A percentile compares a stretch with the other conserved stretches of the same genome.
phyloP scores from a whole-genome alignment of 2,329 filamentous ascomycete genomes.

The Scorias spongiosa region DNA sequence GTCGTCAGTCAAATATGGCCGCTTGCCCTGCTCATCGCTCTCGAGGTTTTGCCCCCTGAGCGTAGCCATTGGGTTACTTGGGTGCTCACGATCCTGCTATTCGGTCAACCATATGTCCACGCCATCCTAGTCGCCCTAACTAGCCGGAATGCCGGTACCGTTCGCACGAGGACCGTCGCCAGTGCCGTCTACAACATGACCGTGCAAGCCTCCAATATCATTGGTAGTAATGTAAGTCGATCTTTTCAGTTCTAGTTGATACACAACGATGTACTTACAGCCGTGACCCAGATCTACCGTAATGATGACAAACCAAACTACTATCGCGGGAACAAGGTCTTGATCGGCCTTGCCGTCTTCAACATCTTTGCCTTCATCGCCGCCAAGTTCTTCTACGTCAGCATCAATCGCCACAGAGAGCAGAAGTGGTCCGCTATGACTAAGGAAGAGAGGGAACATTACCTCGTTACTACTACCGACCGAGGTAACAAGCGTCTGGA shows the following conservation, averaged over 20 bases:
- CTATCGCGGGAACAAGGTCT: conserved; percentile 36
- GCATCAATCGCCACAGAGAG: conserved; percentile 31
- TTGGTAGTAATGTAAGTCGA: conserved; percentile 15
- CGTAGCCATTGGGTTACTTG: conserved; percentile 25
- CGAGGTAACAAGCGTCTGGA: conserved; percentile 27
- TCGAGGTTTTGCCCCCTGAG: conserved; percentile 20
- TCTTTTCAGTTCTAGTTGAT: too few relatives aligned
- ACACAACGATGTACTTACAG: background rate
- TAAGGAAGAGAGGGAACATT: conserved; percentile 33
- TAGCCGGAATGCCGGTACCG: conserved; percentile 46
- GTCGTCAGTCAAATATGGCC: conserved; percentile 27
- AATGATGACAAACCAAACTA: conserved; percentile 41
- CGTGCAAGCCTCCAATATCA: conserved; percentile 26
- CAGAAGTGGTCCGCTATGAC: conserved; percentile 36
- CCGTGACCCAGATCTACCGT: conserved; percentile 32
- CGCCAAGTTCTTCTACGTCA: conserved; percentile 39
- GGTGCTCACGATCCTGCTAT: conserved; percentile 23
- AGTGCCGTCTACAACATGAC: conserved; percentile 46
- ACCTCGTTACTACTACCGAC: conserved; percentile 28
- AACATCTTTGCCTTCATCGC: conserved; percentile 36
- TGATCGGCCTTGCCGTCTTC: conserved; percentile 36
- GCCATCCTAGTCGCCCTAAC: conserved; percentile 46
- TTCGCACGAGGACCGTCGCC: conserved; percentile 46
- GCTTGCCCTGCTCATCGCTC: conserved; percentile 25
- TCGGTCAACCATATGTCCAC: conserved; percentile 31